These are phyloP conservation scores for Pisolithus sp. DNA, from an alignment of 768 basidiomycete species.

Conservation along the genomic window DNA sequence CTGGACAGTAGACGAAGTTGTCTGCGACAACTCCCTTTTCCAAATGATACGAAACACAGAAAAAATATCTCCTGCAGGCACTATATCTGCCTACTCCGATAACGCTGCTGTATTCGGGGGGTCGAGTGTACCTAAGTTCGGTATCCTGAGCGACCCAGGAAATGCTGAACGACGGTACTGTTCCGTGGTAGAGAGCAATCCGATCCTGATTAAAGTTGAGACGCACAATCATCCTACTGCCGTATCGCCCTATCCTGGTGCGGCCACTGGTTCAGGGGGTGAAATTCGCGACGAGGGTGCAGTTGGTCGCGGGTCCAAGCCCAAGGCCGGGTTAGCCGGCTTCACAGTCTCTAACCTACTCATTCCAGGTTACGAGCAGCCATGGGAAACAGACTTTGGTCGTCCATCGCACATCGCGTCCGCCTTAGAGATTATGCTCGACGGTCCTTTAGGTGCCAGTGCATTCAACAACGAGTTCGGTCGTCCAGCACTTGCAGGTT, in stretches of 20 bases:
- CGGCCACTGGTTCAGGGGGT: constrained; percentile 96
- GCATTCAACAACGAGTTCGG: constrained; percentile 99
- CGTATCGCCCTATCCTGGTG: constrained; percentile 97
- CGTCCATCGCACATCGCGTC: constrained; percentile 87
- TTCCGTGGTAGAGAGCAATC: constrained; percentile 62
- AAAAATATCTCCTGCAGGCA: constrained; percentile 62
- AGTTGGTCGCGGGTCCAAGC: constrained; percentile 89
- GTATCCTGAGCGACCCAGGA: constrained; percentile 33
- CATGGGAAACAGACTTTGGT: constrained; percentile 96
- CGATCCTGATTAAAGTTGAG: constrained; percentile 94
- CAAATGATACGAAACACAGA: constrained; percentile 98
- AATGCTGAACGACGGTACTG: constrained; percentile 42
- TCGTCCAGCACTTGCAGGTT: constrained; percentile 84
- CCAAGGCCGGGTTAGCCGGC: constrained; percentile 90
- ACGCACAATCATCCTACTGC: constrained; percentile 99
- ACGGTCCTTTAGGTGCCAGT: constrained; percentile 89
- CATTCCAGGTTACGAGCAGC: constrained; percentile 86
- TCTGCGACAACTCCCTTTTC: constrained; percentile 73
- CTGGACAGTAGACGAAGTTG: constrained; percentile 79
- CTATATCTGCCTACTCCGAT: constrained; percentile 95
- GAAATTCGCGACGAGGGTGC: constrained; percentile 98
- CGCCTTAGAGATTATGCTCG: constrained; percentile 94
- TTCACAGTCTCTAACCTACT: constrained; percentile 92
- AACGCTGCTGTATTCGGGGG: constrained; percentile 95
- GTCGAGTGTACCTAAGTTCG: constrained; percentile 61